Evolutionary conservation across 192 early-diverging fungal species (phyloP).

Genomic region (Funneliformis mosseae): DNA sequence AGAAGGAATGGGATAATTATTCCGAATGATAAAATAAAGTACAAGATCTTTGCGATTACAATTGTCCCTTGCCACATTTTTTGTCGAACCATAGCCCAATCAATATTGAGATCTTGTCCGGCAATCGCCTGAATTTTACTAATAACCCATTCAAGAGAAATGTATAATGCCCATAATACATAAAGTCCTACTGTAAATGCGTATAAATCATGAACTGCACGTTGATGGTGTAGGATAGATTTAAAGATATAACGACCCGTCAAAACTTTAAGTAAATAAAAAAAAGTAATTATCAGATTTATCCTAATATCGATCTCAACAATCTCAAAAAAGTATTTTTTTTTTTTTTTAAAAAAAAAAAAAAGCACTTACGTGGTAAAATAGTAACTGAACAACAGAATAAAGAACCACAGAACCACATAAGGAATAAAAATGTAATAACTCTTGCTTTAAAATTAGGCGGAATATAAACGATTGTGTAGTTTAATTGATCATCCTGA

Average conservation of each 20-base stretch:
- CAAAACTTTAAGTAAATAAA: slow-evolving; percentile 48
- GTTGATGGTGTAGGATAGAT: slow-evolving; percentile 48
- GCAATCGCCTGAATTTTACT: slow-evolving; percentile 32
- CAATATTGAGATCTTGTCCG: slow-evolving; percentile 19
- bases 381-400: slow-evolving; percentile 54
- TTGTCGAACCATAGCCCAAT: slow-evolving; percentile 23
- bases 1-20: slow-evolving; percentile 68
- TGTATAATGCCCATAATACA: slow-evolving; percentile 40
- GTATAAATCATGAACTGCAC: slow-evolving; percentile 78
- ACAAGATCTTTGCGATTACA: slow-evolving; percentile 47
- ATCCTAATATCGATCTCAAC: too few species aligned
- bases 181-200: slow-evolving; percentile 72
- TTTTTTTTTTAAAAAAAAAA: background rate
- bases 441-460: slow-evolving; percentile 65
- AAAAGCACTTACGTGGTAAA: slow-evolving; percentile 45
- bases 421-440: slow-evolving; percentile 53
- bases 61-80: slow-evolving; percentile 30
- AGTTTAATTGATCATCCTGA: slow-evolving; percentile 66
- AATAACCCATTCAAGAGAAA: slow-evolving; percentile 40
- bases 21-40: slow-evolving; percentile 58
- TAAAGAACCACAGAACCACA: slow-evolving; percentile 56
- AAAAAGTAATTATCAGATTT: background rate
- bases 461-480: slow-evolving; percentile 84
- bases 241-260: slow-evolving; percentile 57
- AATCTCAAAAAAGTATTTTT: too few species aligned